phyloP scores from a whole-genome alignment of 805 yeast species.

The Candida yuanshanica region DNA sequence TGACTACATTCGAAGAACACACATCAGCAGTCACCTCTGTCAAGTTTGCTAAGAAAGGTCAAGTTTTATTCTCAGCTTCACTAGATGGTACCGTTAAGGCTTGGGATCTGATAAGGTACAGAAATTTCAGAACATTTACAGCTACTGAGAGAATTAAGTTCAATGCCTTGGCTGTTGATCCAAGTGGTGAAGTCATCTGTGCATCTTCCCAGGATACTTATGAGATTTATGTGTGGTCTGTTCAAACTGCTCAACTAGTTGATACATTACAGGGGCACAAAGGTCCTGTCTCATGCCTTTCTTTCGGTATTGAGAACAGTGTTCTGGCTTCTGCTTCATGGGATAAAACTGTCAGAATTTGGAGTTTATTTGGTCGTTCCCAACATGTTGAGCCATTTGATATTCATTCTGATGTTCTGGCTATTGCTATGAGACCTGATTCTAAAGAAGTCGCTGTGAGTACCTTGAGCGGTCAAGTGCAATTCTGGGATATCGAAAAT shows the following conservation, averaged over 20 bases:
- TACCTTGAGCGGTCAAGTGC: slow-evolving; percentile 81
- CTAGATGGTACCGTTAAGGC: slow-evolving; percentile 96
- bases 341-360: slow-evolving; percentile 91
- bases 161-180: slow-evolving; percentile 87
- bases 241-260: slow-evolving; percentile 87
- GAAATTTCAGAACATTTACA: slow-evolving; percentile 93
- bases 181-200: slow-evolving; percentile 93
- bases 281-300: slow-evolving; percentile 86
- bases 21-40: slow-evolving; percentile 83
- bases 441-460: slow-evolving; percentile 86
- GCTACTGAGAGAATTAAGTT: slow-evolving; percentile 87
- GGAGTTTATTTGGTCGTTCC: slow-evolving; percentile 87
- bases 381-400: slow-evolving; percentile 89
- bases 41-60: slow-evolving; percentile 83
- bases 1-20: slow-evolving; percentile 89
- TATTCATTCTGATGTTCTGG: slow-evolving; percentile 75
- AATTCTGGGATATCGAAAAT: slow-evolving; percentile 76
- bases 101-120: slow-evolving; percentile 88
- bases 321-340: slow-evolving; percentile 88
- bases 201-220: slow-evolving; percentile 90
- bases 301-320: slow-evolving; percentile 76
- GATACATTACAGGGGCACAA: slow-evolving; percentile 91
- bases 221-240: slow-evolving; percentile 95
- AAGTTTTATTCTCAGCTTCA: slow-evolving; percentile 86
- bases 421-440: slow-evolving; percentile 84